Percentiles rank a stretch among this genome's conserved stretches.
phyloP scores from a whole-genome alignment of 768 basidiomycete genomes.

The Hirschioporus abietinus region DNA sequence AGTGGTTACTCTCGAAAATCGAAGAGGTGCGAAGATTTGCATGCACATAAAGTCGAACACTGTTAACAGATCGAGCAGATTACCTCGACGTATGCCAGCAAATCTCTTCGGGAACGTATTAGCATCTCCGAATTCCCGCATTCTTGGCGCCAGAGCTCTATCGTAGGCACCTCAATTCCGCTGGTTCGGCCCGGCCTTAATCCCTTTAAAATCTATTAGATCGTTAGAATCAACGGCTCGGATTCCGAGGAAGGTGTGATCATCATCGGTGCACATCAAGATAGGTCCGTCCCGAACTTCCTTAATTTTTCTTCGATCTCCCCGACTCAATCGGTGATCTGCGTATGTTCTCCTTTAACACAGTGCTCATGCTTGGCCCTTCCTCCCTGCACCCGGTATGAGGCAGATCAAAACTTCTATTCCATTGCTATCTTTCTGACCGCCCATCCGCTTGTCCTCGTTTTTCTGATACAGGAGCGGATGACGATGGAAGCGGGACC shows the following conservation, averaged over 20 bases:
- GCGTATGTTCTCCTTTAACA: constrained; percentile 9
- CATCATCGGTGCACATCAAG: constrained; percentile 77
- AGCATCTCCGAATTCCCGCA: constrained; percentile 70
- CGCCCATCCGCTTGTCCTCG: constrained; percentile 7
- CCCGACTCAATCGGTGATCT: constrained; percentile 11
- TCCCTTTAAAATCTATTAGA: constrained; percentile 34
- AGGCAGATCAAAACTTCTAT: constrained; percentile 10
- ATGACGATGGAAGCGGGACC: constrained; percentile 57
- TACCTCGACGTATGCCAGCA: constrained; percentile 55
- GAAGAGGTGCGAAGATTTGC: constrained; percentile 39
- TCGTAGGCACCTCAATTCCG: constrained; percentile 38
- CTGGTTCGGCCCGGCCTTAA: constrained; percentile 3
- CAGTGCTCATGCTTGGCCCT: constrained; percentile 76
- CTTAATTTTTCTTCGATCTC: constrained; percentile 11
- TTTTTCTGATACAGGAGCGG: constrained; percentile 51
- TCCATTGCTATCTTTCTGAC: not conserved
- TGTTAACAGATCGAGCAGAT: constrained; percentile 36
- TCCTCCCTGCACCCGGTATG: constrained; percentile 70
- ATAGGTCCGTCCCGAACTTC: constrained; percentile 44
- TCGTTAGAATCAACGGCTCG: constrained; percentile 72
- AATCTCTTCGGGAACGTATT: constrained; percentile 51
- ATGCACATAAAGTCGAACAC: not conserved
- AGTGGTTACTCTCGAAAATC: constrained; percentile 70
- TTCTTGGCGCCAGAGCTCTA: constrained; percentile 80
- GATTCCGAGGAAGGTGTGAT: constrained; percentile 55